Conservation (phyloP, 306 rosid species). For the Cicer arietinum region DNA sequence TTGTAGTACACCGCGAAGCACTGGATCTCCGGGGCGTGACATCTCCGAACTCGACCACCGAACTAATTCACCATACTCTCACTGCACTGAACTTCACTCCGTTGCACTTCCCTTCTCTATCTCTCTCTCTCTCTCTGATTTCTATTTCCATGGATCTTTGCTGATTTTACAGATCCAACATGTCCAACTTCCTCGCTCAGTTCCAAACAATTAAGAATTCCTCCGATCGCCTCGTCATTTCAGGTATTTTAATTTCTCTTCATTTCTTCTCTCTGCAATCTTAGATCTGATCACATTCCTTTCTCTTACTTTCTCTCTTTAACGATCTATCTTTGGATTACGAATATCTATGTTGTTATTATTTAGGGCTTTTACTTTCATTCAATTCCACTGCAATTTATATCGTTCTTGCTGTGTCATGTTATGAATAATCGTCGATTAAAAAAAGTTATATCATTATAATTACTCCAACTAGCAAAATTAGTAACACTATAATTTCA, state of each 20-base stretch:
- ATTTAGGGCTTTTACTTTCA: constrained; percentile 27
- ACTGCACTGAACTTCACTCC: constrained; percentile 34
- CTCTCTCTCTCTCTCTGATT: constrained; percentile 23
- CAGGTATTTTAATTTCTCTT: constrained; percentile 55
- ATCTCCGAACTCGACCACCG: constrained; percentile 37
- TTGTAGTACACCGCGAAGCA: constrained; percentile 51
- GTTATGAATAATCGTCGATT: not conserved
- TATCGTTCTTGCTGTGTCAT: not conserved
- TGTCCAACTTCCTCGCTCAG: constrained; percentile 98
- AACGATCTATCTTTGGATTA: constrained; percentile 4
- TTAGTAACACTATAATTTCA: constrained; percentile 19
- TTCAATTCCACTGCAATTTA: constrained; percentile 21
- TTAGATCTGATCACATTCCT: constrained; percentile 46
- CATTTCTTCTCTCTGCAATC: constrained; percentile 26
- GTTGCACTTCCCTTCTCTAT: constrained; percentile 15
- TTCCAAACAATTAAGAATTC: constrained; percentile 88
- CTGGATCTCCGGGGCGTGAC: constrained; percentile 52
- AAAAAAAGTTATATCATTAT: too few species aligned
- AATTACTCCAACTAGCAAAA: not conserved
- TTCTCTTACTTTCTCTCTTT: not conserved
- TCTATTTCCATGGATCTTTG: constrained; percentile 48
- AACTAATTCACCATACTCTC: constrained; percentile 44
- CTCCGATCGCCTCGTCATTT: constrained; percentile 86
- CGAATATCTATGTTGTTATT: not conserved
- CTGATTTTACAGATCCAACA: constrained; percentile 58